Conservation (phyloP, 257 asterid genomes). For the Jacaranda copaia region DNA sequence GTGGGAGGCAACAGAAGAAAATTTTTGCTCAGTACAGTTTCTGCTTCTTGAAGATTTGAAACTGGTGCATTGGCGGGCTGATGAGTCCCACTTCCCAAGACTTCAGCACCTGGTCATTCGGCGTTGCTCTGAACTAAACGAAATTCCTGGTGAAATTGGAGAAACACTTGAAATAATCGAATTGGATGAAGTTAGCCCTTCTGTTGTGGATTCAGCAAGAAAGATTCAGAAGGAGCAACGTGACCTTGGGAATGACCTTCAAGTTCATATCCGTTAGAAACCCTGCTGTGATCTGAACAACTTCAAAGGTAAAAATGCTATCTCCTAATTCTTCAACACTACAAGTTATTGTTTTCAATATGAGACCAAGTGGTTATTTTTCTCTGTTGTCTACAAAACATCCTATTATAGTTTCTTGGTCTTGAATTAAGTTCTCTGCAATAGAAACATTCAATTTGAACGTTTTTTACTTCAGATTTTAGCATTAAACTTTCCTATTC, state of each 20-base stretch:
- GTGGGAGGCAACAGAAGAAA: background rate
- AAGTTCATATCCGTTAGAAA: conserved; percentile 13
- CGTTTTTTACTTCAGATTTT: no score
- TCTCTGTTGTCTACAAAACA: no score
- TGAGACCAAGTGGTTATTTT: no score
- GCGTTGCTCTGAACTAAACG: background rate
- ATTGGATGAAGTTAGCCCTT: background rate
- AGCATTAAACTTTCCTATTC: no score
- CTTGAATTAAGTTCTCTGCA: no score
- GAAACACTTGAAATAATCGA: conserved; percentile 31
- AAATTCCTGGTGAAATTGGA: conserved; percentile 34
- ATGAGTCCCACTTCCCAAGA: conserved; percentile 30
- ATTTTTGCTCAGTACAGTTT: conserved; percentile 19
- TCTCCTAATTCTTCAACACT: no score
- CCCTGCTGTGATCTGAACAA: no score
- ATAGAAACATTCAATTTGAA: no score
- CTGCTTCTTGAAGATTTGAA: conserved; percentile 3
- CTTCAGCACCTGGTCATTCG: conserved; percentile 26
- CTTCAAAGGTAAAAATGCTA: no score
- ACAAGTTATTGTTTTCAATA: no score
- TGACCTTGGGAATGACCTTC: conserved; percentile 29
- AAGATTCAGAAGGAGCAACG: conserved; percentile 33
- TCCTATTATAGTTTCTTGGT: background rate
- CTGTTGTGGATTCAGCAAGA: conserved; percentile 18
- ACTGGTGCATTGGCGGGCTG: conserved; percentile 32